phyloP scores from a whole-genome alignment of 495 filamentous ascomycete species.

The Chaetomium tenue region DNA sequence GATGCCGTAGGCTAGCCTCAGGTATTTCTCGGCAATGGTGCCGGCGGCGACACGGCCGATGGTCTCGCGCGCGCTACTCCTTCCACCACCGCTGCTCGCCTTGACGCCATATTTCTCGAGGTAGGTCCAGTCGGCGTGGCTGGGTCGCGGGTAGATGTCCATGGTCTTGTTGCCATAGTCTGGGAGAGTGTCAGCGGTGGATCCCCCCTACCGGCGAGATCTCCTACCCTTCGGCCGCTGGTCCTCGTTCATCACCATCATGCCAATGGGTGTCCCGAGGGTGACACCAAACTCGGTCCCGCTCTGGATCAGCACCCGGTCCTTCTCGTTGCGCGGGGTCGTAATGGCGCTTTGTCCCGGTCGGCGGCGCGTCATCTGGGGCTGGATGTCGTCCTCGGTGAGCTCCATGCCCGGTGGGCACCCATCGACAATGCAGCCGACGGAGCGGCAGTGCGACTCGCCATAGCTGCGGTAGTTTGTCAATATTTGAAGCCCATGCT shows the following conservation, averaged over 20 bases:
- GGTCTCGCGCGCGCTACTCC: constrained; percentile 90
- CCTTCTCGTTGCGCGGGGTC: constrained; percentile 91
- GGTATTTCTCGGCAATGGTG: constrained; percentile 91
- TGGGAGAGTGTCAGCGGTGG: constrained; percentile 9
- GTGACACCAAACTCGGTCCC: constrained; percentile 92
- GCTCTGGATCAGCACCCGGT: constrained; percentile 87
- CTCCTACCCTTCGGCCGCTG: constrained; percentile 69
- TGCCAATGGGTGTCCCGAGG: constrained; percentile 85
- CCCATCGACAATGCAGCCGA: constrained; percentile 86
- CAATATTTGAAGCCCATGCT: constrained; percentile 6
- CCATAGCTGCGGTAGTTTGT: constrained; percentile 66
- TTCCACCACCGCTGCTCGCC: constrained; percentile 86
- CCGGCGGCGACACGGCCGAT: constrained; percentile 94
- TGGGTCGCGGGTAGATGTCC: constrained; percentile 85
- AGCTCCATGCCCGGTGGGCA: constrained; percentile 86
- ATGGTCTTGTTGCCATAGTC: constrained; percentile 92
- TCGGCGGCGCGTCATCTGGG: constrained; percentile 86
- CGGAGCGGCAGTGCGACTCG: constrained; percentile 87
- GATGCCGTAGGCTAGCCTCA: constrained; percentile 72
- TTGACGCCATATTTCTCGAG: constrained; percentile 96
- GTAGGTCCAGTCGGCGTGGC: constrained; percentile 96
- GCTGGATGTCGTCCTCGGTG: constrained; percentile 87
- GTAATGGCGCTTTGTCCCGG: constrained; percentile 89
- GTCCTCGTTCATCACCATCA: constrained; percentile 88
- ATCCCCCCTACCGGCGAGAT: too few relatives aligned